phyloP scores from a whole-genome alignment of 176 grass and related monocot species.

The Paspalum vaginatum region DNA sequence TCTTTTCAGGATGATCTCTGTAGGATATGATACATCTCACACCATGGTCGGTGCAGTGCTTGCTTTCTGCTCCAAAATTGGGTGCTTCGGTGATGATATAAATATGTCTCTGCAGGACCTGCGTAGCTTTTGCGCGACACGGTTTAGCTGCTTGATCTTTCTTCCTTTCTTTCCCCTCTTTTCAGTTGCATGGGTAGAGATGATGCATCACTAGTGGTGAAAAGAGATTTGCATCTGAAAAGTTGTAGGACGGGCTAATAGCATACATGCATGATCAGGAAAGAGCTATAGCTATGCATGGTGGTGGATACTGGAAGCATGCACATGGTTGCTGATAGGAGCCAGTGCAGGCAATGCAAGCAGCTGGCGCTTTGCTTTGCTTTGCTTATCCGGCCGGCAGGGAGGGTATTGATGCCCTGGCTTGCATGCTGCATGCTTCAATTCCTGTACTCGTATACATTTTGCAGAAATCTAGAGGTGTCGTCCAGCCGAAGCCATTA shows the following conservation, averaged over 20 bases:
- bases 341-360: constrained; percentile 10
- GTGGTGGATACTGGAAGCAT: constrained; percentile 30
- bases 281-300: not conserved
- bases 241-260: constrained; percentile 22
- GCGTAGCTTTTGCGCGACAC: constrained; percentile 51
- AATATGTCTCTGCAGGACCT: not conserved
- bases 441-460: not conserved
- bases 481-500: constrained; percentile 5
- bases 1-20: not conserved
- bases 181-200: constrained; percentile 60
- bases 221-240: constrained; percentile 83
- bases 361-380: constrained; percentile 58
- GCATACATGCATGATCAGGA: constrained; percentile 5
- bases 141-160: constrained; percentile 43
- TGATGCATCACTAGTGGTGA: constrained; percentile 19
- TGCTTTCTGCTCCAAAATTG: constrained; percentile 6
- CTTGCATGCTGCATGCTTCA: not conserved
- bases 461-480: not conserved
- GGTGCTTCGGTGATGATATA: constrained; percentile 31
- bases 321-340: constrained; percentile 33
- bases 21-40: not conserved
- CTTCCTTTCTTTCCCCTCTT: constrained; percentile 23
- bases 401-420: constrained; percentile 48
- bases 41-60: constrained; percentile 26
- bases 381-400: constrained; percentile 49